Evolutionary conservation across 2,329 filamentous ascomycete species (phyloP).

Genomic region (Fusarium brevicatenulatum): DNA sequence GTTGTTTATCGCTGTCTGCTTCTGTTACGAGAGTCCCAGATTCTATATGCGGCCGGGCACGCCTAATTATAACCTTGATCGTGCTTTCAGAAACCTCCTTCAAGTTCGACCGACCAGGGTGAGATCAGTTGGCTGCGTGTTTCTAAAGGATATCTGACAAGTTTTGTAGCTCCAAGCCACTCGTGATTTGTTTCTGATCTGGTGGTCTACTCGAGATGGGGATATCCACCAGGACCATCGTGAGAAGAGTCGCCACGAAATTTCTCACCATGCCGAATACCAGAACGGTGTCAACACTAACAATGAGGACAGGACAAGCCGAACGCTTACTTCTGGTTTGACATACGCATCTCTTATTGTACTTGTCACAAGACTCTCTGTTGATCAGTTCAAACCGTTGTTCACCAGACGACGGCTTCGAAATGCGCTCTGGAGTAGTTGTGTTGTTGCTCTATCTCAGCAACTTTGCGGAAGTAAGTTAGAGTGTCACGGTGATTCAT

Average conservation of each 20-base stretch:
- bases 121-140: fast-evolving
- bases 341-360: slow-evolving; percentile 27
- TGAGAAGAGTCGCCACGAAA: background rate
- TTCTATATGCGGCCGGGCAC: slow-evolving; percentile 51
- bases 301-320: no score
- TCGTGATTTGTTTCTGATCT: slow-evolving; percentile 51
- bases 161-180: slow-evolving; percentile 49
- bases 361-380: slow-evolving; percentile 19
- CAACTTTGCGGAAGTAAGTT: slow-evolving; percentile 44
- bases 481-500: fast-evolving
- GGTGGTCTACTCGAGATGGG: slow-evolving; percentile 20
- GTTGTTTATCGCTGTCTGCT: slow-evolving; percentile 48
- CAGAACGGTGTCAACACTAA: background rate
- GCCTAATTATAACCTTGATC: slow-evolving; percentile 47
- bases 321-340: background rate
- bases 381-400: slow-evolving; percentile 27
- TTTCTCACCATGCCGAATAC: background rate
- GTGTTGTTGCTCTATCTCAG: slow-evolving; percentile 41
- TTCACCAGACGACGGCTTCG: slow-evolving; percentile 18
- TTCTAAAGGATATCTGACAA: background rate
- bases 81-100: slow-evolving; percentile 48
- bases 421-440: slow-evolving; percentile 42
- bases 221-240: background rate
- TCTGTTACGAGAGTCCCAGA: slow-evolving; percentile 54
- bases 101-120: slow-evolving; percentile 47